Conservation (phyloP, 164 flowering plant species). For the Macadamia integrifolia region DNA sequence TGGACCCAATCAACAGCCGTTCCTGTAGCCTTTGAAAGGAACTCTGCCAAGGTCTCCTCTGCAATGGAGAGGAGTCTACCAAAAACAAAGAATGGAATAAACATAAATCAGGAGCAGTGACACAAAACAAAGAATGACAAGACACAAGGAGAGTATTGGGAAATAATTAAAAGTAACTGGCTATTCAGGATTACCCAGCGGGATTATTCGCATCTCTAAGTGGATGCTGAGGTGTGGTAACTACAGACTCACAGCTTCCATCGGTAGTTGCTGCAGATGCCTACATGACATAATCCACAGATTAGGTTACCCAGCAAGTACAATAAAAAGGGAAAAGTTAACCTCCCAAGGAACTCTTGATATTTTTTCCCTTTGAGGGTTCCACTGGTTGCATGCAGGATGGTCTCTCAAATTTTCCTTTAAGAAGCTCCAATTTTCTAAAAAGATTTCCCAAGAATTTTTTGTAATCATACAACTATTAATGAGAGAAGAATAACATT, state of each 20-base stretch:
- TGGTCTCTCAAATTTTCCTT: too few relatives aligned
- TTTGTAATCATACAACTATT: too few relatives aligned
- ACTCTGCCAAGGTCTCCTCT: slow-evolving; percentile 84
- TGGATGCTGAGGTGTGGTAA: slow-evolving; percentile 66
- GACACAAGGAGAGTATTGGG: background rate
- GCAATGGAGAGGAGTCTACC: slow-evolving; percentile 71
- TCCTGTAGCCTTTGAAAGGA: slow-evolving; percentile 89
- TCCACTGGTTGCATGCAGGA: too few relatives aligned
- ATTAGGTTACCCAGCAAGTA: background rate
- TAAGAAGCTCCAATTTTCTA: too few relatives aligned
- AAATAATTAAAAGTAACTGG: background rate
- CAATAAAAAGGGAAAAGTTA: background rate
- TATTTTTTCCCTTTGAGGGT: too few relatives aligned
- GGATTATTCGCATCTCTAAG: slow-evolving; percentile 65
- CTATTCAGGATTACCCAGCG: slow-evolving; percentile 48
- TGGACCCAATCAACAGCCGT: slow-evolving; percentile 93
- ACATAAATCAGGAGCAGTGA: background rate
- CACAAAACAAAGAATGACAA: background rate
- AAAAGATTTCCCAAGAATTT: too few relatives aligned
- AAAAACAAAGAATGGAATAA: slow-evolving; percentile 5
- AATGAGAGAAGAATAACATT: too few relatives aligned
- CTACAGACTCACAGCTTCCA: slow-evolving; percentile 70
- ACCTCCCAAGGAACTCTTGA: background rate
- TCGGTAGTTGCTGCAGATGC: slow-evolving; percentile 43
- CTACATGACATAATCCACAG: slow-evolving; percentile 3